Conservation (phyloP, 2,329 filamentous ascomycete genomes). For the Lecanicillium sp. region DNA sequence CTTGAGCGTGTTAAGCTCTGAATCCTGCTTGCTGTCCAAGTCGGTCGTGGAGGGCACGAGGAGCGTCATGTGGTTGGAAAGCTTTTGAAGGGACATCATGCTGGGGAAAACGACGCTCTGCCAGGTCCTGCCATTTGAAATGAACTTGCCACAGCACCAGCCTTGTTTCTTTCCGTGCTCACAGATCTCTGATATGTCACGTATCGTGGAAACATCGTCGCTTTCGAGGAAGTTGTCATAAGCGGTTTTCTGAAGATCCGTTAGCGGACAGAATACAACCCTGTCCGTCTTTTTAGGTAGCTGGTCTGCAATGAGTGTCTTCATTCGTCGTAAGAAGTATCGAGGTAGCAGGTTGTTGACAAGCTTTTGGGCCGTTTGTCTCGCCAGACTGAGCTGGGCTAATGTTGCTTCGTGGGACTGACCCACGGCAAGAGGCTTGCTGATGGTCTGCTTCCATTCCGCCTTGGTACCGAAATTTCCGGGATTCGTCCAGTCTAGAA, state of each 20-base stretch:
- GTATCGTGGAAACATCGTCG: constrained; percentile 63
- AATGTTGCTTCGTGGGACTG: constrained; percentile 89
- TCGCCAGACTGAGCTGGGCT: constrained; percentile 71
- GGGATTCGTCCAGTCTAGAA: constrained; percentile 94
- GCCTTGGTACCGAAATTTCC: constrained; percentile 58
- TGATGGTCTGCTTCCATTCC: constrained; percentile 75
- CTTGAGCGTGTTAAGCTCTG: constrained; percentile 68
- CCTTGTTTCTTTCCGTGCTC: constrained; percentile 60
- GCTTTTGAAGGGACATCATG: constrained; percentile 75
- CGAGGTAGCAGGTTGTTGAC: constrained; percentile 81
- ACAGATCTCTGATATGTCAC: constrained; percentile 61
- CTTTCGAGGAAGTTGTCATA: constrained; percentile 75
- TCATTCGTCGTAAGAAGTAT: constrained; percentile 90
- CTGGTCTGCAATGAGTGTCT: constrained; percentile 84
- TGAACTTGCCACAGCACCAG: constrained; percentile 66
- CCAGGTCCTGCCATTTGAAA: constrained; percentile 63
- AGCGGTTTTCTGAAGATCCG: constrained; percentile 69
- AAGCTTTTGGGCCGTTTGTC: constrained; percentile 76
- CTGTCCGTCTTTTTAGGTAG: constrained; percentile 90
- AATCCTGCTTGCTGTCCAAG: constrained; percentile 64
- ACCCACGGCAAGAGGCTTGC: constrained; percentile 73
- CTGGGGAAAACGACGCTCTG: constrained; percentile 76
- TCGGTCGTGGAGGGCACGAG: constrained; percentile 66
- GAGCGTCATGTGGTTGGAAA: constrained; percentile 88
- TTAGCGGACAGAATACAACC: constrained; percentile 92